Percentiles rank a stretch among this genome's conserved stretches.
Evolutionary conservation across 192 early-diverging fungal genomes (phyloP).

Genomic region (Dispira parvispora): DNA sequence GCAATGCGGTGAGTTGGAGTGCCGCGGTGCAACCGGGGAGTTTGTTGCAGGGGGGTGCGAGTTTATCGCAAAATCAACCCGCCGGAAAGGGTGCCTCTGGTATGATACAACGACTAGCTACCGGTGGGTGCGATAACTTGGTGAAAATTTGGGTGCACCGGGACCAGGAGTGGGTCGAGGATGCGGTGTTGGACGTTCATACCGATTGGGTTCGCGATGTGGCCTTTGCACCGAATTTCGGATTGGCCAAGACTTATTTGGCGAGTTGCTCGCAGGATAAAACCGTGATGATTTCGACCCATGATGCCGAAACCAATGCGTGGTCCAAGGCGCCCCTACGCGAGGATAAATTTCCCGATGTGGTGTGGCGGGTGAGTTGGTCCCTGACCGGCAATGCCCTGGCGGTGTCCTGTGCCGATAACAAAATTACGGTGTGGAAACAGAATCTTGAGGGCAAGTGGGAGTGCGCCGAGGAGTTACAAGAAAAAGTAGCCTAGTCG

Average conservation of each 20-base stretch:
- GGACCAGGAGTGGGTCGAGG: slow-evolving; percentile 35
- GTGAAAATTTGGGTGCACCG: slow-evolving; percentile 84
- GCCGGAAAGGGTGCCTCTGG: slow-evolving; percentile 28
- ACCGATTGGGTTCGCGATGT: slow-evolving; percentile 98
- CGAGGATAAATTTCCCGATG: slow-evolving; percentile 76
- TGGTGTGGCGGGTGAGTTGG: slow-evolving; percentile 98
- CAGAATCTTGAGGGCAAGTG: slow-evolving; percentile 85
- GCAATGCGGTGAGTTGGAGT: slow-evolving; percentile 91
- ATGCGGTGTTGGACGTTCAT: slow-evolving; percentile 76
- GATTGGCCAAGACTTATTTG: slow-evolving; percentile 71
- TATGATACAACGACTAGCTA: slow-evolving; percentile 63
- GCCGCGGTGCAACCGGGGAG: slow-evolving; percentile 67
- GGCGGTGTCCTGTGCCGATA: slow-evolving; percentile 92
- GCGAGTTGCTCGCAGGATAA: slow-evolving; percentile 97
- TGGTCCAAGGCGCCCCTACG: slow-evolving; percentile 65
- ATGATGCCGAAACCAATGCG: slow-evolving; percentile 39
- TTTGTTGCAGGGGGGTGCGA: slow-evolving; percentile 31
- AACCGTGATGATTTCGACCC: slow-evolving; percentile 89
- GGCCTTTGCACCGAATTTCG: slow-evolving; percentile 90
- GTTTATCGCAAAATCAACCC: no score
- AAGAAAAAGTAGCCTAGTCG: not conserved
- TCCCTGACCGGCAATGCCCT: slow-evolving; percentile 85
- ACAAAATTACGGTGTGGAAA: slow-evolving; percentile 94
- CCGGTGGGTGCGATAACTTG: slow-evolving; percentile 89
- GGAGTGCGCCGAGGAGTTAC: slow-evolving; percentile 65